These are phyloP conservation scores for Microbotryum intermedium DNA, from an alignment of 1,284 basidiomycete genomes.

Conservation along the genomic window DNA sequence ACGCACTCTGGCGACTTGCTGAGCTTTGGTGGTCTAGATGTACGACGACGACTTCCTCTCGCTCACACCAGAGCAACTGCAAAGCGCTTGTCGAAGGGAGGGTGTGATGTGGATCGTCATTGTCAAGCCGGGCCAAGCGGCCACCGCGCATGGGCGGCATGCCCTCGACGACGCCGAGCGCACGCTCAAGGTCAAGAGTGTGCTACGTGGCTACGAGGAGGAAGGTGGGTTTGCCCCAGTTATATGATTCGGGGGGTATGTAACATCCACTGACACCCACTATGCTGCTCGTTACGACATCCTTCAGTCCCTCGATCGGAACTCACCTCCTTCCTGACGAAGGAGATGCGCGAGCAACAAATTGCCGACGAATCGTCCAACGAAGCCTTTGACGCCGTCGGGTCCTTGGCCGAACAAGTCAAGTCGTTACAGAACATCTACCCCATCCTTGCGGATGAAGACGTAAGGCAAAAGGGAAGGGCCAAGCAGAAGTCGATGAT, in stretches of 20 bases:
- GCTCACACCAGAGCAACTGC: constrained; percentile 30
- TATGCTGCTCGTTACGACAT: too few species aligned
- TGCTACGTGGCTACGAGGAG: constrained; percentile 25
- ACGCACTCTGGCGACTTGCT: not conserved
- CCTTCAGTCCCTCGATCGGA: constrained; percentile 28
- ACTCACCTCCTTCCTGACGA: constrained; percentile 22
- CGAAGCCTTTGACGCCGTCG: constrained; percentile 14
- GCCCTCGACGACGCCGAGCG: constrained; percentile 16
- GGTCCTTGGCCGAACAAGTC: constrained; percentile 1
- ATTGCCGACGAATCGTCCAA: constrained; percentile 9
- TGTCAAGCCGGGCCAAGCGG: constrained; percentile 27
- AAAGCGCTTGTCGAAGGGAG: constrained; percentile 28
- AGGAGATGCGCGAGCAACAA: constrained; percentile 24
- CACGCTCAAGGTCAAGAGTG: constrained; percentile 27
- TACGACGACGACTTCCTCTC: constrained; percentile 31
- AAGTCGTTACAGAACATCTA: constrained; percentile 19
- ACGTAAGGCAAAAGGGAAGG: constrained; percentile 30
- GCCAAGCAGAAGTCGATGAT: constrained; percentile 30
- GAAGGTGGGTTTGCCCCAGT: constrained; percentile 9
- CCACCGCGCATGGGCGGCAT: not conserved
- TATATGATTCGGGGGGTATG: not conserved
- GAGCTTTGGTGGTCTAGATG: constrained; percentile 14
- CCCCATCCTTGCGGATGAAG: constrained; percentile 25
- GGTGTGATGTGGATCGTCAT: constrained; percentile 34
- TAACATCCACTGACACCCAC: too few species aligned